Evolutionary conservation across 2,329 filamentous ascomycete species (phyloP).

Genomic region (Arthroderma sp.): DNA sequence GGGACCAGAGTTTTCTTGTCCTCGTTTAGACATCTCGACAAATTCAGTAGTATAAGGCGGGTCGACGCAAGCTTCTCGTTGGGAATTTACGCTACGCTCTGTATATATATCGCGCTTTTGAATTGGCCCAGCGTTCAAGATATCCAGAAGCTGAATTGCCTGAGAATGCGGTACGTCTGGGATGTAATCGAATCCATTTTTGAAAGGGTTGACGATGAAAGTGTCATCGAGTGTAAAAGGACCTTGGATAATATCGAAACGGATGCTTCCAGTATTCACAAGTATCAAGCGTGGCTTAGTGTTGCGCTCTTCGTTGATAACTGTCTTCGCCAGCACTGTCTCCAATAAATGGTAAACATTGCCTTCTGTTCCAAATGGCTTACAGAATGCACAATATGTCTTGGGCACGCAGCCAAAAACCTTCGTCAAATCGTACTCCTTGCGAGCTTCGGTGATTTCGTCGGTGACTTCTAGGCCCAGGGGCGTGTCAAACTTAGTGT

Average conservation of each 20-base stretch:
- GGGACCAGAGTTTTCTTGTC: slow-evolving; percentile 1
- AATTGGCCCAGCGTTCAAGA: slow-evolving; percentile 16
- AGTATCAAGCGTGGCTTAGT: slow-evolving; percentile 43
- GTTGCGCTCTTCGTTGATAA: slow-evolving; percentile 39
- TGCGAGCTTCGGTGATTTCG: slow-evolving; percentile 39
- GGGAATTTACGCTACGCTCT: background rate
- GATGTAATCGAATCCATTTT: slow-evolving; percentile 19
- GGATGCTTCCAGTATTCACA: slow-evolving; percentile 47
- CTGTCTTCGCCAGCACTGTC: slow-evolving; percentile 37
- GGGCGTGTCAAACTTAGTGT: slow-evolving; percentile 35
- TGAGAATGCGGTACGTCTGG: slow-evolving; percentile 18
- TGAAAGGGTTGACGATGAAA: slow-evolving; percentile 17
- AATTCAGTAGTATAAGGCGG: slow-evolving; percentile 10
- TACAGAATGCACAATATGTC: slow-evolving; percentile 43
- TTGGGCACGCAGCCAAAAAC: slow-evolving; percentile 49
- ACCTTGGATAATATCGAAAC: slow-evolving; percentile 50
- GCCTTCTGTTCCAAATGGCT: slow-evolving; percentile 37
- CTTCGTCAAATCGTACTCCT: slow-evolving; percentile 41
- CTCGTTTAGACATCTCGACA: background rate
- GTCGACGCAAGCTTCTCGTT: slow-evolving; percentile 10
- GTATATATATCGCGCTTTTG: slow-evolving; percentile 14
- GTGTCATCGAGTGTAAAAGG: slow-evolving; percentile 41
- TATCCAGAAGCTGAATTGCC: slow-evolving; percentile 17
- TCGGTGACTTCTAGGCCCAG: slow-evolving; percentile 35
- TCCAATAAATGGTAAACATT: slow-evolving; percentile 45